A percentile compares a stretch with the other conserved stretches of the same genome.
These are phyloP conservation scores for Plectosphaerella cucumerina DNA, from an alignment of 2,329 filamentous ascomycete species.

Conservation along the genomic window DNA sequence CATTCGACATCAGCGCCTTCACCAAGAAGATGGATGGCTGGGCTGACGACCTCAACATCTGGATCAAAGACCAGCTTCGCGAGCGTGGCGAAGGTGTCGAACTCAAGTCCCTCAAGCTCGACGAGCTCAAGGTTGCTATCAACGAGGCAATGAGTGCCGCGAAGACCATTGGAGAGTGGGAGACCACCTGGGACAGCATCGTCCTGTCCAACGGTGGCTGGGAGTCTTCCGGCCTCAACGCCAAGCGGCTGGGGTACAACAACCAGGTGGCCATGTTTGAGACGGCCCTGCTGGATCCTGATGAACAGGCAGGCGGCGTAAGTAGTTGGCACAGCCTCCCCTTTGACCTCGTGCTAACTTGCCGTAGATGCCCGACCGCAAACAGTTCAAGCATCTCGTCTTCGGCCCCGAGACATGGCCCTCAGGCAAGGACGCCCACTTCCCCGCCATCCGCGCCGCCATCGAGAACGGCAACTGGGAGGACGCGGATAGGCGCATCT, in stretches of 20 bases:
- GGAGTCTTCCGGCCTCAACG: conserved; percentile 65
- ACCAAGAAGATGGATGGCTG: conserved; percentile 61
- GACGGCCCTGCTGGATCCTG: conserved; percentile 68
- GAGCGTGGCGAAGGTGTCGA: conserved; percentile 48
- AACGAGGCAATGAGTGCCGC: conserved; percentile 56
- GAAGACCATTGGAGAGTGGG: conserved; percentile 69
- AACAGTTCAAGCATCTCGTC: conserved; percentile 90
- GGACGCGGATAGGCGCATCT: conserved; percentile 61
- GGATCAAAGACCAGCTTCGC: conserved; percentile 45
- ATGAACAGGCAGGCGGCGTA: conserved; percentile 69
- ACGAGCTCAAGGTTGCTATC: conserved; percentile 60
- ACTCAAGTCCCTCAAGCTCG: conserved; percentile 37
- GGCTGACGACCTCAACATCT: conserved; percentile 51
- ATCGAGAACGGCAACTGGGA: conserved; percentile 69
- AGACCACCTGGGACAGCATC: conserved; percentile 68
- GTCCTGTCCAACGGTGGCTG: conserved; percentile 70
- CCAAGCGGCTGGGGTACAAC: conserved; percentile 73
- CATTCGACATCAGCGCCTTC: conserved; percentile 76
- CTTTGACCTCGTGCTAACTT: not conserved
- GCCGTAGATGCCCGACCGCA: conserved; percentile 70
- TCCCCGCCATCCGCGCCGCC: conserved; percentile 78
- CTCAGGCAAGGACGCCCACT: conserved; percentile 45
- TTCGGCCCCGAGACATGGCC: conserved; percentile 82
- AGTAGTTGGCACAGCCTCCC: conserved; percentile 14
- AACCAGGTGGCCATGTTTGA: conserved; percentile 77